Evolutionary conservation across 139 green algal species (phyloP), one percentile per base, ranked within the genome.

Genomic region (Edaphochlamys debaryana): DNA sequence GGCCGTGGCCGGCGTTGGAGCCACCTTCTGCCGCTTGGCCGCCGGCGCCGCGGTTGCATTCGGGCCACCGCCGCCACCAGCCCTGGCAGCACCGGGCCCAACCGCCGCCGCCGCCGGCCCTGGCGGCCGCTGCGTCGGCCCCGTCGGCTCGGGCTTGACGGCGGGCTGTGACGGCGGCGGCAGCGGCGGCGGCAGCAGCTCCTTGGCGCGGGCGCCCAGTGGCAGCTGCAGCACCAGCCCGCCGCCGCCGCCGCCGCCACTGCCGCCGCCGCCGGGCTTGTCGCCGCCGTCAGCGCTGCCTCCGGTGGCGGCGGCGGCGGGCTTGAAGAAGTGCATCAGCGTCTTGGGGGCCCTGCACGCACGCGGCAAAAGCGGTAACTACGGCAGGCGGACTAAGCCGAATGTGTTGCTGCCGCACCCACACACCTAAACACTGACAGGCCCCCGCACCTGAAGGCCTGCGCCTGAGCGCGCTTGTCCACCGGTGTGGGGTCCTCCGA

Each of bases 291-390:
- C 41, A 9, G 2, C 64, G 25, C 5, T 34, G 64, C 25, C 20
- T 11, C 13, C 20, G 34, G 36, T 22, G 17, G 34, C 36, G 36
- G 36, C 22, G 23, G 8, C 66, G 66, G 66, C 69, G 36, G 42
- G 29, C 0, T 58, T 58, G 77, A 83, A 83, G 77, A 67, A 83
- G 77, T 75, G 9, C 42, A 75, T 41, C 4, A 83, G 48, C 30
- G 64, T 83, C 42, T 60, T 66, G 34, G 64, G 64, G 29, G 77
- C 8, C 77, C 77, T 81, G 75, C 63, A 30, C 8, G 63, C 1
- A 38, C 19, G 36, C 1, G 27, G n/a, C n/a, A n/a, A n/a, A n/a
- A n/a, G n/a, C n/a, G n/a, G n/a, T n/a, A n/a, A n/a, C n/a, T n/a
- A n/a, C n/a, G n/a, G n/a, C n/a, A n/a, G n/a, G n/a, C n/a, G n/a